Evolutionary conservation across 805 yeast genomes (phyloP).

Genomic region (Naumovozyma baii): DNA sequence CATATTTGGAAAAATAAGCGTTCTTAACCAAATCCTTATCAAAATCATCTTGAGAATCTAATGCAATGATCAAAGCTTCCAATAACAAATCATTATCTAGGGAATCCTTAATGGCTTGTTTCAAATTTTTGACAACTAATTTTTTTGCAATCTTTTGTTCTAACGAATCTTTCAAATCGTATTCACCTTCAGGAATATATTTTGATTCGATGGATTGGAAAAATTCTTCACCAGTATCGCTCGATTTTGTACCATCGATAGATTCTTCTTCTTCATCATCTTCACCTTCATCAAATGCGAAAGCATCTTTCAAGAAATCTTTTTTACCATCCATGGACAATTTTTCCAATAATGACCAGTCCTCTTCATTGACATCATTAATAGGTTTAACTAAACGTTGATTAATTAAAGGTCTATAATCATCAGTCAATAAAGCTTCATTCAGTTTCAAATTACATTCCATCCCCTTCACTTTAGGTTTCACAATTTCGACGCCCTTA

Average conservation of each 20-base stretch:
- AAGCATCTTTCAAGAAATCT: slow-evolving; percentile 39
- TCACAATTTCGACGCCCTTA: slow-evolving; percentile 30
- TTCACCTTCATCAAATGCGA: slow-evolving; percentile 29
- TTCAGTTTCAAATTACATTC: slow-evolving; percentile 36
- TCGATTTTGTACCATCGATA: slow-evolving; percentile 9
- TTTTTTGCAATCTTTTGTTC: slow-evolving; percentile 39
- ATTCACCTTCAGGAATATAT: slow-evolving; percentile 44
- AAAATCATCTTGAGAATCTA: slow-evolving; percentile 47
- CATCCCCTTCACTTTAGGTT: slow-evolving; percentile 33
- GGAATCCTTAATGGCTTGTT: slow-evolving; percentile 58
- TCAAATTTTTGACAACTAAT: slow-evolving; percentile 52
- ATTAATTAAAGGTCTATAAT: slow-evolving; percentile 47
- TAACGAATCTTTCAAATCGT: slow-evolving; percentile 37
- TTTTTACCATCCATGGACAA: slow-evolving; percentile 43
- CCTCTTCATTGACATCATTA: slow-evolving; percentile 39
- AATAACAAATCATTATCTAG: slow-evolving; percentile 51
- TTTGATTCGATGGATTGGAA: slow-evolving; percentile 30
- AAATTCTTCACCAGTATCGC: slow-evolving; percentile 30
- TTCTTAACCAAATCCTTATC: slow-evolving; percentile 60
- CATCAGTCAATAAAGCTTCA: slow-evolving; percentile 47
- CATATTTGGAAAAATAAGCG: slow-evolving; percentile 57
- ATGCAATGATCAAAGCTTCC: slow-evolving; percentile 78
- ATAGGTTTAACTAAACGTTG: slow-evolving; percentile 37
- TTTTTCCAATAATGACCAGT: slow-evolving; percentile 55
- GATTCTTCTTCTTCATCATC: slow-evolving; percentile 11